Evolutionary conservation across 257 asterid species (phyloP).

Genomic region (Solanum rostratum): DNA sequence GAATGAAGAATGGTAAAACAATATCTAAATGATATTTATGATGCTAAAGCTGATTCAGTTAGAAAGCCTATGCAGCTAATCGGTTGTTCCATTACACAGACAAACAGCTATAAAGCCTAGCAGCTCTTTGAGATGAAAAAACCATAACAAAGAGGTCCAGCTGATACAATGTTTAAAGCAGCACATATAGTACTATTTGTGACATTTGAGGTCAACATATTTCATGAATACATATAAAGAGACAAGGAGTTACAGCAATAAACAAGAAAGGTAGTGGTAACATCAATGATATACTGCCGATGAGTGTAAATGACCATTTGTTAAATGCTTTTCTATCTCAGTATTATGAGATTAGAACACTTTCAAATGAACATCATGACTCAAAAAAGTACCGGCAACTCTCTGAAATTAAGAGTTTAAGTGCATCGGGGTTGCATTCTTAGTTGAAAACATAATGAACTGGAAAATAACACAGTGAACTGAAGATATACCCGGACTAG

Average conservation of each 20-base stretch:
- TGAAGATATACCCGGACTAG: slow-evolving; percentile 56
- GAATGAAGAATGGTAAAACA: not conserved
- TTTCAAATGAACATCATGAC: not conserved
- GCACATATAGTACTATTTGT: not conserved
- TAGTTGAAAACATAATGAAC: not conserved
- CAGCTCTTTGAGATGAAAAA: not conserved
- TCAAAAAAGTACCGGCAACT: not conserved
- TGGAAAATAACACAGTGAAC: not conserved
- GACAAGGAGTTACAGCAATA: not conserved
- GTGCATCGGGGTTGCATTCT: not conserved
- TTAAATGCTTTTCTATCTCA: not conserved
- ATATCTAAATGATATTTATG: not conserved
- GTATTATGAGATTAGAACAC: not conserved
- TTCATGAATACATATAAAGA: not conserved
- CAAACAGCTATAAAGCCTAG: not conserved
- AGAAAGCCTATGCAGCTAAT: not conserved
- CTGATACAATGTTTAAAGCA: not conserved
- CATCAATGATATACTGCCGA: not conserved
- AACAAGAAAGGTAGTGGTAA: not conserved
- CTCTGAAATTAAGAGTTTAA: not conserved
- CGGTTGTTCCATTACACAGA: not conserved
- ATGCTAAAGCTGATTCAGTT: not conserved
- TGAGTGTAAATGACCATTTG: not conserved
- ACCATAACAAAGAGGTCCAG: not conserved
- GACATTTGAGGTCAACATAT: not conserved